These are phyloP conservation scores for Eucalyptus viminalis DNA, from an alignment of 345 rosid genomes.

Conservation along the genomic window DNA sequence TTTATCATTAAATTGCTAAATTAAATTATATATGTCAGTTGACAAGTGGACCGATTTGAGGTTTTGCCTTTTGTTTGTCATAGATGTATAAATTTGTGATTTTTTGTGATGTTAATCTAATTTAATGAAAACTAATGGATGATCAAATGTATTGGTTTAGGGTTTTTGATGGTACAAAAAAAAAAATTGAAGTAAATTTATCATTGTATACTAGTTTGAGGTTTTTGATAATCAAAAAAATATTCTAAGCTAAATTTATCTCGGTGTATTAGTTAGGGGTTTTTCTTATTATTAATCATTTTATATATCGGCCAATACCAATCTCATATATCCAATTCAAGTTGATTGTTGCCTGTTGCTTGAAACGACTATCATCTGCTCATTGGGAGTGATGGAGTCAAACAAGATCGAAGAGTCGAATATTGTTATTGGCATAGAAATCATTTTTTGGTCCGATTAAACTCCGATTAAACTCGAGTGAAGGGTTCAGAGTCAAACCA, in stretches of 20 bases:
- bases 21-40: rapidly evolving
- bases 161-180: no score
- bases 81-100: no score
- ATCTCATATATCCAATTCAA: not conserved
- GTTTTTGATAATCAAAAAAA: no score
- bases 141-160: no score
- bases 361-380: not conserved
- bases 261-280: rapidly evolving
- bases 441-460: not conserved
- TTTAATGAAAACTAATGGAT: no score
- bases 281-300: not conserved
- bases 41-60: rapidly evolving
- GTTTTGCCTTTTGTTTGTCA: not conserved
- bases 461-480: not conserved
- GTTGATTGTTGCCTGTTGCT: not conserved
- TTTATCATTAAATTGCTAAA: no score
- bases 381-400: not conserved
- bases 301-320: not conserved
- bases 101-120: no score
- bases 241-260: no score
- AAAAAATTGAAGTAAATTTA: no score
- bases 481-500: not conserved
- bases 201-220: rapidly evolving
- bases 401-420: not conserved
- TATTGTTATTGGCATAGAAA: not conserved